Conservation (phyloP, 768 basidiomycete genomes). For the Postia placenta region DNA sequence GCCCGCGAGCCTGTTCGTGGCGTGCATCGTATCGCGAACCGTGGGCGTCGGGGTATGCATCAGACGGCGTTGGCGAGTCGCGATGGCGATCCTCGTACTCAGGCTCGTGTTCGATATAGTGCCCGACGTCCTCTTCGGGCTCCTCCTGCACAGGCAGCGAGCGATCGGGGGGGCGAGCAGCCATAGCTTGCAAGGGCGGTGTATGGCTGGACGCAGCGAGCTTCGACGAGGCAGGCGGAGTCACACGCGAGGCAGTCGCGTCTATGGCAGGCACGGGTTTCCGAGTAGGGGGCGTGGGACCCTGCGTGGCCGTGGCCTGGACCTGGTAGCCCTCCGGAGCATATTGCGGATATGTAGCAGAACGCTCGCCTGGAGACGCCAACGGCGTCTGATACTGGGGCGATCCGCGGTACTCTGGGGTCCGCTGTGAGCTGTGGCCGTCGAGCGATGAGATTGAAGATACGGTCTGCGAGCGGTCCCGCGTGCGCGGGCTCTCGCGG, state of each 20-base stretch:
- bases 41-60: conserved; percentile 44
- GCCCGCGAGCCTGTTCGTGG: conserved; percentile 31
- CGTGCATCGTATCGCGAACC: conserved; percentile 29
- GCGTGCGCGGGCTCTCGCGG: conserved; percentile 33
- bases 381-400: conserved; percentile 41
- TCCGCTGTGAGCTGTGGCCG: conserved; percentile 21
- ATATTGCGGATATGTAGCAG: conserved; percentile 41
- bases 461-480: conserved; percentile 24
- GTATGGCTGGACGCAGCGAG: conserved; percentile 40
- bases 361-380: conserved; percentile 41
- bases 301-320: not conserved
- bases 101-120: conserved; percentile 17
- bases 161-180: conserved; percentile 57
- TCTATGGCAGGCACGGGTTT: conserved; percentile 16
- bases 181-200: conserved; percentile 45
- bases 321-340: conserved; percentile 21
- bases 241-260: conserved; percentile 12
- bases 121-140: conserved; percentile 54
- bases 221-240: conserved; percentile 31
- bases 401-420: conserved; percentile 41
- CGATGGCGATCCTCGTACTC: conserved; percentile 29
- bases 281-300: conserved; percentile 11
- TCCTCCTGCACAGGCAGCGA: conserved; percentile 77
- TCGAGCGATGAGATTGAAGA: conserved; percentile 24
- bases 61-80: conserved; percentile 47